Evolutionary conservation across 352 stramenopile genomes (phyloP), one percentile per base, ranked within the genome.

Genomic region (Phytophthora pseudosyringae): DNA sequence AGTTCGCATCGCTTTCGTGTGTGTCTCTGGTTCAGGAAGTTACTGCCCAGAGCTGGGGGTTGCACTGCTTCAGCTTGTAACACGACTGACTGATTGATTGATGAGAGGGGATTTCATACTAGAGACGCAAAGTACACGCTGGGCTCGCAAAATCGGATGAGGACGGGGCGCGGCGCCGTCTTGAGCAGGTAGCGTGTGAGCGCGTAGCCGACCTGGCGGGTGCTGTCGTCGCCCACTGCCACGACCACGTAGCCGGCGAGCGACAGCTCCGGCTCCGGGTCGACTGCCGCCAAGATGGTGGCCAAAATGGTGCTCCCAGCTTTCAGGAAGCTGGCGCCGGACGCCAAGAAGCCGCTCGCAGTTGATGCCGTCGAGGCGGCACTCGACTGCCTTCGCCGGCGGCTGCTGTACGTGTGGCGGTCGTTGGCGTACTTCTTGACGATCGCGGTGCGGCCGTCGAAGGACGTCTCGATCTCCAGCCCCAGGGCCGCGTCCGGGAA

Each of bases 401-500:
- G 57, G 55, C 62, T 86, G 70, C 63, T 77, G 59, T 78, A 82
- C 55, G 72, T 80, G 68, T 89, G 78, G 21, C 76, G 75, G 40
- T 75, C 52, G 39, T 68, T 73, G 4, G 40, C 48, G 41, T 87
- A 87, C 29, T 68, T 80, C 64, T 89, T 91, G 21, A 92, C 83
- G 33, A 90, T 55, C 25, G 83, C 90, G 31, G 78, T 78, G 16
- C 76, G 86, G 4, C 75, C 76, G 54, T 94, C 86, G 49, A 91
- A 81, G 10, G 80, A 89, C 29, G 86, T 94, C 71, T 94, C 86
- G 45, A 94, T 94, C 28, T 89, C 80, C 2, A 94, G 55, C 0
- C 86, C 86, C 8, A 94, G 55, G 13, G 75, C 67, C 4, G 67
- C 51, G 9, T 88, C 73, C 0, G 59, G 72, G 50, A 94, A 94